These are phyloP conservation scores for Penicillium carneum DNA, from an alignment of 2,329 filamentous ascomycete genomes.

Conservation along the genomic window DNA sequence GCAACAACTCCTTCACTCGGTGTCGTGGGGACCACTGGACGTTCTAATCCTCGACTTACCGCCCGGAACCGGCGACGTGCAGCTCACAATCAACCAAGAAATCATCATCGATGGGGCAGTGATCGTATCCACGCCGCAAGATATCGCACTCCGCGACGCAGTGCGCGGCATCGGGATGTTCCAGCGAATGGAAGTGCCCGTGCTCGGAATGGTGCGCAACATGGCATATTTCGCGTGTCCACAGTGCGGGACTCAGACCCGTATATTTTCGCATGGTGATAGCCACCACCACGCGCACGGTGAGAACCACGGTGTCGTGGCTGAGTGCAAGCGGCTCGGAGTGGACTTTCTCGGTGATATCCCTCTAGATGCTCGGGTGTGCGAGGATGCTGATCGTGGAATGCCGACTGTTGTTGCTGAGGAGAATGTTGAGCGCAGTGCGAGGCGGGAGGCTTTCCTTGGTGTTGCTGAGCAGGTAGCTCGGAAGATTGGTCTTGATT, in stretches of 20 bases:
- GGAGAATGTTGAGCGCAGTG: slow-evolving; percentile 67
- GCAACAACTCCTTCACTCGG: slow-evolving; percentile 92
- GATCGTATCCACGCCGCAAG: slow-evolving; percentile 92
- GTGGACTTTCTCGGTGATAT: slow-evolving; percentile 88
- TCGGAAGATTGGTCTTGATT: slow-evolving; percentile 53
- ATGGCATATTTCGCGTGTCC: slow-evolving; percentile 87
- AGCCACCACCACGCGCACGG: slow-evolving; percentile 36
- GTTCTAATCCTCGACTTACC: slow-evolving; percentile 89
- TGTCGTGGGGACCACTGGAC: slow-evolving; percentile 90
- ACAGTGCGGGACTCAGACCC: slow-evolving; percentile 74
- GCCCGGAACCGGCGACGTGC: slow-evolving; percentile 92
- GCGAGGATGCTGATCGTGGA: slow-evolving; percentile 83
- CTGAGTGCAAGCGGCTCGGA: slow-evolving; percentile 73
- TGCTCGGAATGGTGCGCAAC: slow-evolving; percentile 86
- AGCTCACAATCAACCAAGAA: slow-evolving; percentile 96
- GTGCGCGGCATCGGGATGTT: slow-evolving; percentile 94
- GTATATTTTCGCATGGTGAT: slow-evolving; percentile 69
- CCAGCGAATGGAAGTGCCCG: slow-evolving; percentile 77
- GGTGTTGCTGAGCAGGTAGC: slow-evolving; percentile 68
- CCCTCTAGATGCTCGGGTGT: slow-evolving; percentile 84
- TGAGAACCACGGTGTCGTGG: slow-evolving; percentile 67
- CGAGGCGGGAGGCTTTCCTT: slow-evolving; percentile 74
- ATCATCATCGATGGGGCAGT: slow-evolving; percentile 82
- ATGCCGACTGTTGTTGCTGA: slow-evolving; percentile 90
- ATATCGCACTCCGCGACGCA: slow-evolving; percentile 89